phyloP scores from a whole-genome alignment of 2,329 filamentous ascomycete species.

The Fusarium subtropicale region DNA sequence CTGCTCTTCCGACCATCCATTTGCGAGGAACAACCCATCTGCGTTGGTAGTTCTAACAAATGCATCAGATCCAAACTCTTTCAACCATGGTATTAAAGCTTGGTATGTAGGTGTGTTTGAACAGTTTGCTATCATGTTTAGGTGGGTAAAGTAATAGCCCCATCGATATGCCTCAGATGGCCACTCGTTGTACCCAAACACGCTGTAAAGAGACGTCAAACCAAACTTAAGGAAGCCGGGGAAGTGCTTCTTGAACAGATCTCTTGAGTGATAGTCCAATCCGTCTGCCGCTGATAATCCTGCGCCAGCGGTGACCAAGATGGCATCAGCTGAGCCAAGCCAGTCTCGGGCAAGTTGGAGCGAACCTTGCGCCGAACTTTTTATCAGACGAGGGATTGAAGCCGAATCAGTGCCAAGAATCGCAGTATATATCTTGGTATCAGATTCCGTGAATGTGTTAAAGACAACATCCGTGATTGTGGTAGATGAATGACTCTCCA shows the following conservation, averaged over 20 bases:
- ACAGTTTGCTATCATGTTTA: conserved; percentile 42
- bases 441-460: conserved; percentile 38
- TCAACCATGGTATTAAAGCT: conserved; percentile 14
- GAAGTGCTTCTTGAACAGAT: conserved; percentile 33
- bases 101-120: conserved; percentile 32
- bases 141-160: conserved; percentile 43
- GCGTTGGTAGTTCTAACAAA: conserved; percentile 38
- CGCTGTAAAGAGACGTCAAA: conserved; percentile 33
- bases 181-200: conserved; percentile 36
- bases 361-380: not conserved
- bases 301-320: conserved; percentile 40
- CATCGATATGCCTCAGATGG: conserved; percentile 41
- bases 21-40: not conserved
- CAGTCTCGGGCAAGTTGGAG: conserved; percentile 16
- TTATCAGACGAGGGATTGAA: fast-evolving
- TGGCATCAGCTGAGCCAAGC: conserved; percentile 36
- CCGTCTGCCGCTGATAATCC: conserved; percentile 41
- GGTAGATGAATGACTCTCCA: conserved; percentile 13
- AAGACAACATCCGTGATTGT: conserved; percentile 39
- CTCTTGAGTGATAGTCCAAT: conserved; percentile 36
- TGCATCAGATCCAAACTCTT: conserved; percentile 12
- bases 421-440: conserved; percentile 23
- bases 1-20: not conserved
- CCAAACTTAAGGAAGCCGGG: conserved; percentile 31
- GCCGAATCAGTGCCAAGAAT: not conserved